Base-by-base conservation (phyloP, 2,329 filamentous ascomycete genomes). In the Talaromyces piceae region DNA sequence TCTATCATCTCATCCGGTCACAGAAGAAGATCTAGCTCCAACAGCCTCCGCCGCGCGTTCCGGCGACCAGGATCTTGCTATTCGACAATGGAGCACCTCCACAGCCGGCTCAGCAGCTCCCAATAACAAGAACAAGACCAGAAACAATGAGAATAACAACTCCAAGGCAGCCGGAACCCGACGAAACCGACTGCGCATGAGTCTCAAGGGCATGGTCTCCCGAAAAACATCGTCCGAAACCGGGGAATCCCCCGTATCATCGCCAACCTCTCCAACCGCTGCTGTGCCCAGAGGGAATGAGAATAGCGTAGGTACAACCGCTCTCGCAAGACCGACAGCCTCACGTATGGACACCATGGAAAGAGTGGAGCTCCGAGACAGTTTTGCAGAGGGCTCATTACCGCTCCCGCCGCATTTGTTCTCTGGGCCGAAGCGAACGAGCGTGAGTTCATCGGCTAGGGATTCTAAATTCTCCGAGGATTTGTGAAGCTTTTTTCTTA, bases 391-490 rank as follows among this genome's bases (percentile, higher is more conserved):
- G 8, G 65, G 66, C 13, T 60, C 61, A 8, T 55, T 68, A 23
- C 58, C 60, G 41, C 58, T 54, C 2, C 67, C 67, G 4, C 64
- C 64, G 5, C 49, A 50, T n/a, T 59, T 43, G 39, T 62, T 39
- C n/a, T 22, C 45, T 9, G 18, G 23, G 13, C 39, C 27, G 54
- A 53, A n/a, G 28, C 57, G 51, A 48, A 13, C 45, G 12, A 63
- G 60, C 37, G 51, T 59, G 41, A 61, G 59, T 49, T 56, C 61
- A 12, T 59, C 55, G 11, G 50, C 47, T 20, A 61, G 67, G 5
- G 66, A 66, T 41, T 69, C 67, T 2, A 58, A 64, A 45, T 70
- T 70, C 50, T 68, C 66, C 1, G 67, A 70, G 41, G 65, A 68
- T 56, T 49, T 70, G 48, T 69, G 52, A 62, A 58, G 11, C 11